These are phyloP conservation scores for Picea sitchensis DNA, from an alignment of 75 land plant species.

Conservation along the genomic window DNA sequence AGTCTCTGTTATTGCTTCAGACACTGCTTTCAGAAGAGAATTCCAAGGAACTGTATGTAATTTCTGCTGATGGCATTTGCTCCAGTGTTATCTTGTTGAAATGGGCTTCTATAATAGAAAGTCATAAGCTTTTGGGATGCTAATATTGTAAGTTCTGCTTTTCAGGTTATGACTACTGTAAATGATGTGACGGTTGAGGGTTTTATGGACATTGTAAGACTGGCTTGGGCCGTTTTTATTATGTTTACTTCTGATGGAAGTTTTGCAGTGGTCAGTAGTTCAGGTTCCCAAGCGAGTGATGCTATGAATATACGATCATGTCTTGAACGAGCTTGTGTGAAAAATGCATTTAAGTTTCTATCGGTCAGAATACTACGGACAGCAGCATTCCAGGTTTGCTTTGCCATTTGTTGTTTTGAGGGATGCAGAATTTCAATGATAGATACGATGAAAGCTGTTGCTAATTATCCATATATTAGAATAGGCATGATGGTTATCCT, in stretches of 20 bases:
- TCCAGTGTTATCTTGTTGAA: conserved; percentile 7
- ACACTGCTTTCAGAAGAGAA: conserved; percentile 68
- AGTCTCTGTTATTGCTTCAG: conserved; percentile 51
- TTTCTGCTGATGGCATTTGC: not conserved
- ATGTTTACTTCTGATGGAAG: conserved; percentile 50
- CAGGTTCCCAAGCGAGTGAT: conserved; percentile 43
- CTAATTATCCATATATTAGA: not conserved
- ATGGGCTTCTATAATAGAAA: conserved; percentile 10
- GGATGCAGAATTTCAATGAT: not conserved
- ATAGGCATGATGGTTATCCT: too few relatives aligned
- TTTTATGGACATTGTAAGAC: conserved; percentile 66
- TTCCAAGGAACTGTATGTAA: conserved; percentile 75
- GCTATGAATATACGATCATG: conserved; percentile 31
- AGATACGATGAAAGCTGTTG: not conserved
- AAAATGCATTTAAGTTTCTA: conserved; percentile 78
- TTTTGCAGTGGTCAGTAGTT: conserved; percentile 18
- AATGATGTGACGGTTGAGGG: conserved; percentile 67
- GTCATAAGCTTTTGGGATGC: not conserved
- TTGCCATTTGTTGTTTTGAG: not conserved
- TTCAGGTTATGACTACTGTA: conserved; percentile 64
- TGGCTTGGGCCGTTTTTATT: conserved; percentile 85
- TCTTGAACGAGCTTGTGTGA: conserved; percentile 63
- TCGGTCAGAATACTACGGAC: conserved; percentile 60
- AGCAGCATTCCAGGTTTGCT: conserved; percentile 83
- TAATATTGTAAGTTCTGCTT: not conserved